Conservation (phyloP, 805 yeast species). For the Zygotorulaspora danielsina region DNA sequence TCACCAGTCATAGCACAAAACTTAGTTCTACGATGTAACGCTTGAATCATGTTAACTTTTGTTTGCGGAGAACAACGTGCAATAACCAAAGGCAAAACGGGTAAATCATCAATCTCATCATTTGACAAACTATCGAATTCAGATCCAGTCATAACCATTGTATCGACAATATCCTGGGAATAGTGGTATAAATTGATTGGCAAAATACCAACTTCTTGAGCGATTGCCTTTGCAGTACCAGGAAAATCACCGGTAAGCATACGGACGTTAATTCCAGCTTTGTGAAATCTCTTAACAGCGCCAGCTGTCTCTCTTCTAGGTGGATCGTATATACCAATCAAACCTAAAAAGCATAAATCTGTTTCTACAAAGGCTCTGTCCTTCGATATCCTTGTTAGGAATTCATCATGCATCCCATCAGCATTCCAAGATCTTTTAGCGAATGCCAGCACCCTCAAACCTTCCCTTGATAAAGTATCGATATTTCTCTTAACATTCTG, state of each 20-base stretch:
- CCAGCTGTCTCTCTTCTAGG: slow-evolving; percentile 82
- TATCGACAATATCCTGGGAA: slow-evolving; percentile 40
- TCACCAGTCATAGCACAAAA: slow-evolving; percentile 99
- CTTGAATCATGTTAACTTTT: slow-evolving; percentile 83
- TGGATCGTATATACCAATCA: slow-evolving; percentile 95
- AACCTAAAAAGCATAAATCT: slow-evolving; percentile 71
- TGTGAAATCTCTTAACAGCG: slow-evolving; percentile 70
- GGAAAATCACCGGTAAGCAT: slow-evolving; percentile 97
- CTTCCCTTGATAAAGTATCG: slow-evolving; percentile 66
- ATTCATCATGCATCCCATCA: slow-evolving; percentile 36
- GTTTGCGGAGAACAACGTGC: slow-evolving; percentile 95
- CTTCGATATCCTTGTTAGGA: slow-evolving; percentile 24
- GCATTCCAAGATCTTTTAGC: slow-evolving; percentile 43
- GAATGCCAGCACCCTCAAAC: slow-evolving; percentile 80
- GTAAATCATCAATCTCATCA: slow-evolving; percentile 64
- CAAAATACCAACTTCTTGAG: slow-evolving; percentile 84
- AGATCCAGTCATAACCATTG: slow-evolving; percentile 79
- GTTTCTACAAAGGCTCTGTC: slow-evolving; percentile 44
- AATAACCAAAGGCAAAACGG: slow-evolving; percentile 77
- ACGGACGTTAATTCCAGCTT: slow-evolving; percentile 94
- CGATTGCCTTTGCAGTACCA: slow-evolving; percentile 80
- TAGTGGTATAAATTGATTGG: slow-evolving; percentile 45
- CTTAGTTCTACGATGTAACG: slow-evolving; percentile 83
- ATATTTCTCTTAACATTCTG: slow-evolving; percentile 52
- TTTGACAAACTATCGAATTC: slow-evolving; percentile 69